Percentiles rank a stretch among this genome's conserved stretches.
Evolutionary conservation across 1,284 basidiomycete species (phyloP).

Genomic region (Chalciporus piperatoides): DNA sequence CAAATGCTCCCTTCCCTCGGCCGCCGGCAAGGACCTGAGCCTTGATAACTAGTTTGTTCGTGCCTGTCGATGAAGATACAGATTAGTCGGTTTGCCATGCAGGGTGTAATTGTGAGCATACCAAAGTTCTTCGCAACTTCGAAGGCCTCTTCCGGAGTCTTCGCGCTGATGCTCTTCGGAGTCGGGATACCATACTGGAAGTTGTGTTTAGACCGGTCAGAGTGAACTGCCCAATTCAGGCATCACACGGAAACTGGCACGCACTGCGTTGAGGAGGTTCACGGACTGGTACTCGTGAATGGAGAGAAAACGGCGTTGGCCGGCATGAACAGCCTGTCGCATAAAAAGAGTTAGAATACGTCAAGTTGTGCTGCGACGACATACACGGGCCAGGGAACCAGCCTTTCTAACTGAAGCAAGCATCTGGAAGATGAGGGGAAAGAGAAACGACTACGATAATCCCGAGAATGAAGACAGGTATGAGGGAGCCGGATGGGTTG

Average conservation of each 20-base stretch:
- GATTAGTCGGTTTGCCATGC: not conserved
- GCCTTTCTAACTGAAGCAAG: conserved; percentile 60
- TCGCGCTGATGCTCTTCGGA: conserved; percentile 89
- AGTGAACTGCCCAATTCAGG: not conserved
- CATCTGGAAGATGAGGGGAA: conserved; percentile 42
- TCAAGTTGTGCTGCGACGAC: conserved; percentile 25
- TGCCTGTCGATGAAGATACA: conserved; percentile 41
- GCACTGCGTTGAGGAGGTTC: conserved; percentile 87
- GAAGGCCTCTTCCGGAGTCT: conserved; percentile 87
- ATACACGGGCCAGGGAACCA: conserved; percentile 56
- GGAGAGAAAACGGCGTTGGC: conserved; percentile 91
- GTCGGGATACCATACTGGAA: conserved; percentile 91
- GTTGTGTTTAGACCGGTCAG: conserved; percentile 1
- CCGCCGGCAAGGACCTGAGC: conserved; percentile 99
- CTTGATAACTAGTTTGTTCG: conserved; percentile 86
- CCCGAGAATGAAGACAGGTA: conserved; percentile 12
- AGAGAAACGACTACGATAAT: conserved; percentile 17
- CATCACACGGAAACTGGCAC: conserved; percentile 25
- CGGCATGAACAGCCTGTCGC: conserved; percentile 57
- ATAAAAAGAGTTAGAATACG: not conserved
- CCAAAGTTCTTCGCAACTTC: conserved; percentile 88
- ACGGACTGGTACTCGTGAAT: conserved; percentile 99
- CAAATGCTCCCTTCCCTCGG: conserved; percentile 97
- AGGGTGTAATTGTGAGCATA: conserved; percentile 33
- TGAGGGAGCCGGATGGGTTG: not conserved